phyloP scores from a whole-genome alignment of 2,329 filamentous ascomycete species.

The Verticillium longisporum region DNA sequence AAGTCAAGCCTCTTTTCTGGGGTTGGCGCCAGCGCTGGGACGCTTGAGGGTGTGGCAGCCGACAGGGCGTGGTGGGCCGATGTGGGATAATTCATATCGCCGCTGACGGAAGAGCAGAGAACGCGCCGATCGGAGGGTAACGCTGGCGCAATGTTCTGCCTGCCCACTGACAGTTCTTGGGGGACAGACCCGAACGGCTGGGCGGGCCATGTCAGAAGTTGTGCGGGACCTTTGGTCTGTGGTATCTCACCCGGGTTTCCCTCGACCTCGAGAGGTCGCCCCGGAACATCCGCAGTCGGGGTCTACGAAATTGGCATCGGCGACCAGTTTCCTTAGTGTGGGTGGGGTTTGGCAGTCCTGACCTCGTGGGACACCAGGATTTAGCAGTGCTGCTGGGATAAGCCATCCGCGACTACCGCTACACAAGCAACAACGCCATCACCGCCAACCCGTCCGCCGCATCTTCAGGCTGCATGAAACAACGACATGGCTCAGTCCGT shows the following conservation, averaged over 20 bases:
- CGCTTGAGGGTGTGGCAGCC: not conserved
- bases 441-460: not conserved
- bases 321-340: not conserved
- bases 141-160: not conserved
- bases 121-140: not conserved
- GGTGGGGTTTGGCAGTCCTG: not conserved
- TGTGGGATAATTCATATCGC: slow-evolving; percentile 1
- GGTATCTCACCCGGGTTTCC: not conserved
- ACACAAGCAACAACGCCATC: not conserved
- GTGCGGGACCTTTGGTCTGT: not conserved
- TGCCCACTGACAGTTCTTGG: too few relatives aligned
- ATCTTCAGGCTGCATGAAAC: not conserved
- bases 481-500: not conserved
- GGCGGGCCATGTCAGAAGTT: not conserved
- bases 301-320: not conserved
- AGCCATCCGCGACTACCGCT: not conserved
- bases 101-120: not conserved
- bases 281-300: not conserved
- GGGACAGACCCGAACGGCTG: not conserved
- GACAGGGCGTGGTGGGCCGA: not conserved
- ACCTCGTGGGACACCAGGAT: not conserved
- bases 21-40: not conserved
- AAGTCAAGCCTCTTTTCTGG: slow-evolving; percentile 4
- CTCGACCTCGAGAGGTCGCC: not conserved
- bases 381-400: not conserved